Base-by-base conservation (phyloP, 2,329 filamentous ascomycete species). In the Fusarium burgessii region DNA sequence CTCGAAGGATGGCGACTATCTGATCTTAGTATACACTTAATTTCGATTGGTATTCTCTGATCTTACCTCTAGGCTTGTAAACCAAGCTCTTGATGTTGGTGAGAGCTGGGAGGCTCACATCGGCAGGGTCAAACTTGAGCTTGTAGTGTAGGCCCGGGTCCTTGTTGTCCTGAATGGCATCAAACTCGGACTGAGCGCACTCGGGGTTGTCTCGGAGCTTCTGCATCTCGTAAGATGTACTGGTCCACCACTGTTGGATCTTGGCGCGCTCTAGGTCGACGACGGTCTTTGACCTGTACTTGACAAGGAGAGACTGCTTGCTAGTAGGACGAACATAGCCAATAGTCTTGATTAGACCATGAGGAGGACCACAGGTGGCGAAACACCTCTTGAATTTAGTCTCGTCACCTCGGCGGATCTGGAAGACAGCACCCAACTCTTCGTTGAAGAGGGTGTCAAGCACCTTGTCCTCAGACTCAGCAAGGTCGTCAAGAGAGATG, bases 391-490 rank as follows among this genome's bases (percentile, higher is more conserved):
- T 92, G 87, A 98, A 98, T 68, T 92, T 90, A 63, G 88, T 92
- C 81, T 97, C 93, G 73, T 98, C 91, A 56, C 89, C 87, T 81
- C 93, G 94, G 74, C 93, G 91, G 57, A 98, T 90, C 81, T 99
- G 96, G 90, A 98, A 98, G 35, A 98, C 92, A 18, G 95, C 95
- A 70, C 96, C 96, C 23, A 98, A 89, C 80, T 98, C 96, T 81
- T 98, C 96, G 80, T 95, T 98, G 88, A 99, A 98, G 23, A 99
- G 88, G 0, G 92, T 88, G 60, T 94, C 89, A 11, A 97, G 84
- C 20, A 97, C 86, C 47, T 89, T 84, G 13, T 87, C 87, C 45
- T 90, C 86, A 27, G 89, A 89, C 65, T 89, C 89, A 32, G 88
- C 83, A 41, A 94, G 85, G 58, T 88, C 88, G 78, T 98, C 95